These are phyloP conservation scores for Blastobotrys peoriensis DNA, from an alignment of 805 yeast genomes.

Conservation along the genomic window DNA sequence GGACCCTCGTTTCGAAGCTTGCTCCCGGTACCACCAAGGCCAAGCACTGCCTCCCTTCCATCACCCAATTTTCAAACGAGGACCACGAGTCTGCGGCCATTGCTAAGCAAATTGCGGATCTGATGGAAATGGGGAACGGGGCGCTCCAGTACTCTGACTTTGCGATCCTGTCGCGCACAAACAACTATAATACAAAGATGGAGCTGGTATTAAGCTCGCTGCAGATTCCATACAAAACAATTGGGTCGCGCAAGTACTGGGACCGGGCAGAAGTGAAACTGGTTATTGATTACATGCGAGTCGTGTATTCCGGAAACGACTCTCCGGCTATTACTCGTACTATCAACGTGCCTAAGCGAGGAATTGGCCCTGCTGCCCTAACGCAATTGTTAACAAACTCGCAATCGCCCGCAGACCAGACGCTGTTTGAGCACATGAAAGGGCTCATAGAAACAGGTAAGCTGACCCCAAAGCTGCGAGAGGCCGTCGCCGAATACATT, in stretches of 20 bases:
- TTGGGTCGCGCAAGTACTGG: conserved; percentile 78
- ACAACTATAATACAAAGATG: conserved; percentile 52
- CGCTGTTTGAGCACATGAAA: conserved; percentile 9
- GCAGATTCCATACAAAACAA: conserved; percentile 58
- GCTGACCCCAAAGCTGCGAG: not conserved
- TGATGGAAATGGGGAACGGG: conserved; percentile 33
- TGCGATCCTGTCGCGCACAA: conserved; percentile 65
- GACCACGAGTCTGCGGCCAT: conserved; percentile 55
- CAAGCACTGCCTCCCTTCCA: conserved; percentile 30
- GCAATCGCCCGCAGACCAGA: not conserved
- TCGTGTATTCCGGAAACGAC: conserved; percentile 54
- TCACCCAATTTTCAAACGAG: conserved; percentile 31
- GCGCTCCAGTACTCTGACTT: conserved; percentile 50
- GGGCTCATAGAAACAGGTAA: too few relatives aligned
- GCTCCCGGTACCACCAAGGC: not conserved
- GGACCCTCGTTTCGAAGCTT: conserved; percentile 6
- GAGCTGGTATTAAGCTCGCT: conserved; percentile 55
- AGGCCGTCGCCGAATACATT: conserved; percentile 3
- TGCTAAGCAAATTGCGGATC: conserved; percentile 46
- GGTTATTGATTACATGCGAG: conserved; percentile 59
- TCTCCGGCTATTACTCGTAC: conserved; percentile 53
- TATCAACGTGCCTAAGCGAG: conserved; percentile 55
- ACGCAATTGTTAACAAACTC: conserved; percentile 26
- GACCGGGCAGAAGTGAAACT: conserved; percentile 61
- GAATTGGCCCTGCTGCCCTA: conserved; percentile 56